These are phyloP conservation scores for Umbelopsis vinacea DNA, from an alignment of 192 early-diverging fungal species.

Conservation along the genomic window DNA sequence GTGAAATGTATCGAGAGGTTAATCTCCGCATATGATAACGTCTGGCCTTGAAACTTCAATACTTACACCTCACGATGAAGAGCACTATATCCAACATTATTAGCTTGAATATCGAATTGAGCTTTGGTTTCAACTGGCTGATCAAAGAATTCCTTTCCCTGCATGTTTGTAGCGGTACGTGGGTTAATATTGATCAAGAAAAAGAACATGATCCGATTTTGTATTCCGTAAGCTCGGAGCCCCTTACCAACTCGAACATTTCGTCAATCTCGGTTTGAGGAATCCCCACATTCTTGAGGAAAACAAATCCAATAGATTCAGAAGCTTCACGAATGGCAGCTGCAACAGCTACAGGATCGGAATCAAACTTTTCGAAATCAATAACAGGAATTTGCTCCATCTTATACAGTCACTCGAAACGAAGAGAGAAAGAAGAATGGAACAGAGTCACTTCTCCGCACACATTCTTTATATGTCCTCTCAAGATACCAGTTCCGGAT, in stretches of 20 bases:
- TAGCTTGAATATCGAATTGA: constrained; percentile 41
- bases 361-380: constrained; percentile 60
- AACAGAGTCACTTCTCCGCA: not conserved
- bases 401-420: not conserved
- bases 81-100: constrained; percentile 58
- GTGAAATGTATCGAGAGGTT: not conserved
- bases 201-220: too few species aligned
- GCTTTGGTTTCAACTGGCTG: constrained; percentile 49
- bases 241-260: constrained; percentile 53
- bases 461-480: not conserved
- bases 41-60: not conserved
- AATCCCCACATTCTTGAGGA: constrained; percentile 65
- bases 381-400: constrained; percentile 59
- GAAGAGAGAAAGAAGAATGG: not conserved
- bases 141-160: constrained; percentile 59
- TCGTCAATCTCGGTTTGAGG: constrained; percentile 46
- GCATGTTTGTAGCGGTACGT: not conserved
- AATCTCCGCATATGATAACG: not conserved
- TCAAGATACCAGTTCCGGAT: not conserved
- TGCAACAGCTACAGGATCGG: constrained; percentile 46
- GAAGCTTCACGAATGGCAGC: constrained; percentile 53
- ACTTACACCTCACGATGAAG: constrained; percentile 60
- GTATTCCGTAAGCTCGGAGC: not conserved
- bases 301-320: constrained; percentile 62
- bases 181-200: too few species aligned